Base-by-base conservation (phyloP, 495 filamentous ascomycete species). In the Podospora bellae-mahoneyi region DNA sequence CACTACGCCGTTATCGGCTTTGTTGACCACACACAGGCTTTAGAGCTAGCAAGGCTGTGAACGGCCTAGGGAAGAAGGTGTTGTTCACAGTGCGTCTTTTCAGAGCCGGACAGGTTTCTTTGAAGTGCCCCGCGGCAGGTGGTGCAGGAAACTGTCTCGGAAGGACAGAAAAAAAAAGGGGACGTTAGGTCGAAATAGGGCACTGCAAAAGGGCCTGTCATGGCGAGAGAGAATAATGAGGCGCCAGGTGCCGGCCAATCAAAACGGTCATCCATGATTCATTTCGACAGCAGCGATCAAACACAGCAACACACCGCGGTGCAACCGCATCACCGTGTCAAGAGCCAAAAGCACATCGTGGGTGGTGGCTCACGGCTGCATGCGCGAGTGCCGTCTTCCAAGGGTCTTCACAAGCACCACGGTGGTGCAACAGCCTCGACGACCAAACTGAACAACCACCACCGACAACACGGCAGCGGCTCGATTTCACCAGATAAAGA, bases 361-460 rank as follows among this genome's bases (percentile, higher is more conserved):
- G 80, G 78, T 59, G 80, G 79, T 64, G 80, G 75, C 57, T 60
- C 71, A 32, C 78, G 81, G 56, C 69, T 81, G 10, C 81, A 84
- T 68, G 74, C 74, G 59, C 74, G 81, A 65, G 78, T 78, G 19
- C 75, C 81, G 4, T 83, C 82, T 3, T 76, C 80, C 30, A 82
- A 82, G 70, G 78, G 59, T n/a, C 73, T 84, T 67, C 80, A 82
- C 61, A 82, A 83, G 67, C 74, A 79, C 66, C 79, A 82, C 72
- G 66, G 74, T 73, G 66, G 74, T 55, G 60, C 78, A 19, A 62
- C 78, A 18, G 76, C 80, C 58, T 72, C 74, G 48, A 39, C 80
- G 55, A 48, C 80, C 19, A 83, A 82, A 73, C 61, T 81, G 65
- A 81, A 74, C 30, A 4, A 32, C 63, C 79, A 74, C 30, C 30